Evolutionary conservation across 2,329 filamentous ascomycete genomes (phyloP).

Genomic region (Simplicillium sp.): DNA sequence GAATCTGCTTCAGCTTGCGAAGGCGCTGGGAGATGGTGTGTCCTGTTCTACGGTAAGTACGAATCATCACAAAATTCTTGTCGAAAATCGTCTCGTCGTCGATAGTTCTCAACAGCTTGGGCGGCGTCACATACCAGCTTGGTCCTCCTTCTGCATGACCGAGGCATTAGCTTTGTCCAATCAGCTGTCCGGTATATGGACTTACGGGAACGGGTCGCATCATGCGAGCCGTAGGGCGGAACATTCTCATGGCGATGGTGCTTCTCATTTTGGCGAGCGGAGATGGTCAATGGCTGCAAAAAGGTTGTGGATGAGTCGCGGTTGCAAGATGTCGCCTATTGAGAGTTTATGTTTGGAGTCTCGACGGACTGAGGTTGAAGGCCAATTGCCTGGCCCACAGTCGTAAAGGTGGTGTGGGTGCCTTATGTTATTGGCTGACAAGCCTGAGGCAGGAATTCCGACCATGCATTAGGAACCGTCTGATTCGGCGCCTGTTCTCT

Average conservation of each 20-base stretch:
- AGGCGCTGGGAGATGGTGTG: conserved; percentile 96
- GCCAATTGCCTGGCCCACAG: conserved; percentile 21
- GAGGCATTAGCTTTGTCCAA: conserved; percentile 14
- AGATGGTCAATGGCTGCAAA: conserved; percentile 9
- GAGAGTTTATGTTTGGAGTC: conserved; percentile 5
- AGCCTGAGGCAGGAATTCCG: conserved; percentile 29
- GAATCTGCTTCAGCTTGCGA: conserved; percentile 79
- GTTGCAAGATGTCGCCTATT: conserved; percentile 6
- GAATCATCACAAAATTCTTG: conserved; percentile 6
- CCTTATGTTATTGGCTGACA: conserved; percentile 25
- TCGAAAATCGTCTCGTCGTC: conserved; percentile 3
- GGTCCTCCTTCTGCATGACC: conserved; percentile 51
- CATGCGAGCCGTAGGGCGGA: conserved; percentile 56
- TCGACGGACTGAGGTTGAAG: conserved; percentile 25
- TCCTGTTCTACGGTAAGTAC: conserved; percentile 42
- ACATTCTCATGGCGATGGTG: conserved; percentile 57
- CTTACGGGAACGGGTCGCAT: conserved; percentile 64
- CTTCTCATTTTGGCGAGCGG: conserved; percentile 48
- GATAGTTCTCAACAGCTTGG: conserved; percentile 7
- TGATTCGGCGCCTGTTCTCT: conserved; percentile 28
- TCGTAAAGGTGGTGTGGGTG: conserved; percentile 14
- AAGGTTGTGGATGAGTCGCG: conserved; percentile 9
- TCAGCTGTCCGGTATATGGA: conserved; percentile 10
- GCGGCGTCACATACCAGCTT: conserved; percentile 47
- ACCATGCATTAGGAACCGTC: conserved; percentile 26